Base-by-base conservation (phyloP, 371 early-diverging fungal genomes). In the Coemansia sp. region DNA sequence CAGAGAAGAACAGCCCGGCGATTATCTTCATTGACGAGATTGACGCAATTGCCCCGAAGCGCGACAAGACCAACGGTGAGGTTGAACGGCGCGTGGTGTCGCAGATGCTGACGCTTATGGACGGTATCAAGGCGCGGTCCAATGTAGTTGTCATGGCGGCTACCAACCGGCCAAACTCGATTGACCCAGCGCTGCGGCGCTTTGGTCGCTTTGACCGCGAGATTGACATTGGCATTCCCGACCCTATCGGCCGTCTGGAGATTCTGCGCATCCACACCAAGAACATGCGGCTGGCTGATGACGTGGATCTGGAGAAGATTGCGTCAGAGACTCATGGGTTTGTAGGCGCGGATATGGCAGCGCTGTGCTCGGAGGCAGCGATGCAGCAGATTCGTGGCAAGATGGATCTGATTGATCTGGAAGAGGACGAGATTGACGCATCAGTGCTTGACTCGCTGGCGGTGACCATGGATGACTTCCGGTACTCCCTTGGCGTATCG, bases 371-470 rank as follows among this genome's bases (percentile, higher is more conserved):
- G 59, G 99, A 99, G 84, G 99, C 99, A 16, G 99, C 99, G 59
- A 94, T 99, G 91, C 99, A 99, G 85, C 99, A 99, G 83, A 99
- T 99, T 70, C 95, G 99, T 81, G 99, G 98, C 80, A 99, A 99
- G 89, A 91, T 96, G 91, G 92, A 93, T 67, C 84, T 97, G 57
- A 99, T 99, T 81, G 99, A 99, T 78, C 85, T 99, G 12, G 99
- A 99, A 68, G 96, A 96, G 67, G 99, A 99, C 47, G 94, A 94
- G 40, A 98, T 99, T 71, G 99, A 99, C 72, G 97, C 99, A 33
- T 94, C 94, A 73, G 93, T 99, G 30, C 86, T 99, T 52, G 92
- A 96, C 80, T 93, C 94, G 40, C 86, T 99, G 70, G 98, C 98
- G 23, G 99, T 99, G n/a, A 93, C 98, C 25, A 96, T 94, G 93